Percentiles rank a stretch among this genome's conserved stretches.
These are phyloP conservation scores for Mortierella sp. DNA, from an alignment of 371 early-diverging fungal genomes.

Conservation along the genomic window DNA sequence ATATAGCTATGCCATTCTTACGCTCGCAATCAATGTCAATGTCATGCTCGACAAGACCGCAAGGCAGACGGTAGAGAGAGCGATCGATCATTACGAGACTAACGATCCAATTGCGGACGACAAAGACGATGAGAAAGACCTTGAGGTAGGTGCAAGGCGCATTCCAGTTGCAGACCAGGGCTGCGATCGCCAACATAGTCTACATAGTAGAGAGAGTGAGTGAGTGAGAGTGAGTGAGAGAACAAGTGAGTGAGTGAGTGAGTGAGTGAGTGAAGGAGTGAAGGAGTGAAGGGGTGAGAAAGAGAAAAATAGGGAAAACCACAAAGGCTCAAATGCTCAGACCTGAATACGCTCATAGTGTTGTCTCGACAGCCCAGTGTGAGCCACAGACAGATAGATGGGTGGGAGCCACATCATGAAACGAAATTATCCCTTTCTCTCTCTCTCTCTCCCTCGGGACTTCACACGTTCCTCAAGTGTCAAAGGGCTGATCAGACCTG, in stretches of 20 bases:
- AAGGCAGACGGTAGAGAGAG: slow-evolving; percentile 41
- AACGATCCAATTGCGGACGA: slow-evolving; percentile 34
- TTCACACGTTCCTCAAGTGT: no score
- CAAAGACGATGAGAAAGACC: slow-evolving; percentile 32
- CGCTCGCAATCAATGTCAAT: slow-evolving; percentile 49
- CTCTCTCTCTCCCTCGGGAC: no score
- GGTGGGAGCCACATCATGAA: no score
- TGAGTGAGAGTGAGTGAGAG: not conserved
- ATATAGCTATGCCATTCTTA: slow-evolving; percentile 37
- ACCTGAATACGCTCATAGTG: no score
- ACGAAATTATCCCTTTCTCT: no score
- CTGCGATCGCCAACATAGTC: slow-evolving; percentile 22
- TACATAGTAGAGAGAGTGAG: not conserved
- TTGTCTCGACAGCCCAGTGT: no score
- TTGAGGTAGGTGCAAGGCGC: slow-evolving; percentile 33
- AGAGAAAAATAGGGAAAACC: not conserved
- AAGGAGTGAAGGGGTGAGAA: not conserved
- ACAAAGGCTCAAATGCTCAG: no score
- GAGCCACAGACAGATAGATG: no score
- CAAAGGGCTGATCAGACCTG: no score
- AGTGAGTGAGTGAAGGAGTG: not conserved
- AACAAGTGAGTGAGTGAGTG: not conserved
- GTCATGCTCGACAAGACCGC: slow-evolving; percentile 29
- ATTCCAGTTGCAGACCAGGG: slow-evolving; percentile 24
- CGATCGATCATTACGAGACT: slow-evolving; percentile 32